phyloP scores from a whole-genome alignment of 305 asterid genomes.

The Fraxinus velutina region DNA sequence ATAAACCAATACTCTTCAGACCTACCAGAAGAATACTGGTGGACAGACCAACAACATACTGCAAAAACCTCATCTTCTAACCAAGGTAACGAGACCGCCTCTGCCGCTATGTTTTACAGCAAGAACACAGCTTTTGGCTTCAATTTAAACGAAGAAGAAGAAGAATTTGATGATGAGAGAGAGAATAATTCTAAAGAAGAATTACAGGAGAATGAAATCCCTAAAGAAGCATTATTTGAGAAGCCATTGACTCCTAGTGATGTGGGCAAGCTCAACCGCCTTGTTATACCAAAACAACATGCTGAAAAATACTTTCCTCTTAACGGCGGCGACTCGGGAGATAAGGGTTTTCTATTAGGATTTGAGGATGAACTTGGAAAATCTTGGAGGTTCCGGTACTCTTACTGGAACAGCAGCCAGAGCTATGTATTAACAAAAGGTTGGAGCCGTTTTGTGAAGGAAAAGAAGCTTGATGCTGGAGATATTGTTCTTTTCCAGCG shows the following conservation, averaged over 20 bases:
- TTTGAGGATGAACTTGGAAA: slow-evolving; percentile 41
- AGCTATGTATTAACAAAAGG: slow-evolving; percentile 23
- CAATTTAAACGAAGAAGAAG: slow-evolving; percentile 1
- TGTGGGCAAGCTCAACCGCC: slow-evolving; percentile 23
- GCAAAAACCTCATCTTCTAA: slow-evolving; percentile 23
- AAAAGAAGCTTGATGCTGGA: slow-evolving; percentile 40
- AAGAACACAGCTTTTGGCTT: background rate
- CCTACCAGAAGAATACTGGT: slow-evolving; percentile 32
- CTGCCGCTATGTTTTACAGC: background rate
- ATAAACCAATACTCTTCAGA: slow-evolving; percentile 20
- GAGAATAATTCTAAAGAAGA: background rate
- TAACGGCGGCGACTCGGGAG: background rate
- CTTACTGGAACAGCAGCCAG: slow-evolving; percentile 25
- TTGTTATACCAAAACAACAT: slow-evolving; percentile 21
- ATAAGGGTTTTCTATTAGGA: slow-evolving; percentile 6
- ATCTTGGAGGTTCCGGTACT: slow-evolving; percentile 20
- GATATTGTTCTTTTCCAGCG: slow-evolving; percentile 46
- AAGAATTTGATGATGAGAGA: background rate
- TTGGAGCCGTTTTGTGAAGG: slow-evolving; percentile 23
- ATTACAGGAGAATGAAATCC: slow-evolving; percentile 12
- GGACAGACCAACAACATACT: slow-evolving; percentile 31
- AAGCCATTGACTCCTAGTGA: slow-evolving; percentile 24
- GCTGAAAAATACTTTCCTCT: slow-evolving; percentile 20
- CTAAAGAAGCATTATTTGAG: slow-evolving; percentile 30
- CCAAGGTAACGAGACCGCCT: background rate